A percentile compares a stretch with the other conserved stretches of the same genome.
These are phyloP conservation scores for Fusarium albosuccineum DNA, from an alignment of 2,329 filamentous ascomycete genomes.

Conservation along the genomic window DNA sequence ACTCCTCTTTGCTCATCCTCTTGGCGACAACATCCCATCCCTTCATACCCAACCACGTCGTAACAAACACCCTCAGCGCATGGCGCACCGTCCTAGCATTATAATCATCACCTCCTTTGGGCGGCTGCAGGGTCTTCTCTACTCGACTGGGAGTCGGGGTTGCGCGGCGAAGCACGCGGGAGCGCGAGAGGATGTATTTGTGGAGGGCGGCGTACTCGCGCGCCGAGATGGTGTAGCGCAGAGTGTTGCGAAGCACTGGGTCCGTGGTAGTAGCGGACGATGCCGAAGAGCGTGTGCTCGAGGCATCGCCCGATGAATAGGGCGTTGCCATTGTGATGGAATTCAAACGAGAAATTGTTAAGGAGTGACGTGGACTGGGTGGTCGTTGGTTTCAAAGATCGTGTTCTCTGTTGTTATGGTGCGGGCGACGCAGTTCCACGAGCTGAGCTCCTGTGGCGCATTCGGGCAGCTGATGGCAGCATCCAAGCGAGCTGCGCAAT, in stretches of 20 bases:
- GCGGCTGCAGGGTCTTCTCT: conserved; percentile 54
- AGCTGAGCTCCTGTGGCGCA: conserved; percentile 45
- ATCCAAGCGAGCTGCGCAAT: conserved; percentile 36
- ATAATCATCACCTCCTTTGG: conserved; percentile 69
- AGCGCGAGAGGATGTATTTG: conserved; percentile 83
- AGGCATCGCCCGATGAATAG: conserved; percentile 38
- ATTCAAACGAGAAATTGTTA: conserved; percentile 9
- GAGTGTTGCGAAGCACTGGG: conserved; percentile 83
- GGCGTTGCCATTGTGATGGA: conserved; percentile 38
- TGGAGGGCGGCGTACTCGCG: conserved; percentile 89
- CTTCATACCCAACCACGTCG: conserved; percentile 73
- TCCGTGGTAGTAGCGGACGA: conserved; percentile 57
- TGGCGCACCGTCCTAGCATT: conserved; percentile 78
- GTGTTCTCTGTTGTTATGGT: conserved; percentile 20
- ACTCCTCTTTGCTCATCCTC: conserved; percentile 63
- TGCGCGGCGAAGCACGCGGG: conserved; percentile 67
- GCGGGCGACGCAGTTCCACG: conserved; percentile 37
- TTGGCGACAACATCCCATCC: conserved; percentile 67
- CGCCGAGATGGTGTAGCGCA: conserved; percentile 87
- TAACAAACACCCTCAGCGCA: conserved; percentile 77
- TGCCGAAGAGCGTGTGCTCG: conserved; percentile 38
- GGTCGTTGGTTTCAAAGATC: conserved; percentile 14
- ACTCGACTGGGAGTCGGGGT: conserved; percentile 69
- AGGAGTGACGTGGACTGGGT: background rate
- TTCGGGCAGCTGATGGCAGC: conserved; percentile 39